Base-by-base conservation (phyloP, 2,329 filamentous ascomycete species). In the Clarireedia sp. region DNA sequence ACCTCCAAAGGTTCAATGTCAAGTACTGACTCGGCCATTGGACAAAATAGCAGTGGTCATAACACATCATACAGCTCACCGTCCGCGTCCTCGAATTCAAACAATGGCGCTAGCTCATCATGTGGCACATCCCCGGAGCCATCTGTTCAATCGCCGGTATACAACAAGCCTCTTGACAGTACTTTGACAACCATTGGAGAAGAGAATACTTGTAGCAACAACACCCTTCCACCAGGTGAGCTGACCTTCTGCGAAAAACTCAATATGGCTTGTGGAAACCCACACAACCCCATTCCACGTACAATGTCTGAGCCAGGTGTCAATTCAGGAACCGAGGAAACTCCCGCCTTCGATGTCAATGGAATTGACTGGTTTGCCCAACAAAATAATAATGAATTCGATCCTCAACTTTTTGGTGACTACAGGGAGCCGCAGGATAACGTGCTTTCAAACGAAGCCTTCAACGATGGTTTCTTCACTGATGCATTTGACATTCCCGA, bases 361-460 rank as follows among this genome's bases (percentile, higher is more conserved):
- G 80, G 81, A 62, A 68, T 90, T 64, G 85, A 89, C 68, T 91
- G 86, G 81, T 75, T 94, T 49, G 80, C 84, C 40, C 85, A 86
- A 64, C 88, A 95, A 68, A 92, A 90, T 64, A 85, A 86, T 56
- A 89, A 89, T 55, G 83, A 87, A 60, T 96, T 97, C 65, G 91
- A 97, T 59, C 92, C 94, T 0, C 84, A 94, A 54, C 77, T 97
- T 4, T 97, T 96, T 69, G 89, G 87, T 53, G 89, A 90, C 64
- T 97, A 96, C 72, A 85, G 94, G 51, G 94, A 99, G 67, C 85
- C 90, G 0, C 89, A 95, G 66, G 87, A 90, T 56, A 92, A 86
- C 54, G 79, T 95, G 14, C 73, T 95, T 8, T 88, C 95, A 14
- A 58, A 56, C 16, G 61, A 66, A 43, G 51, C 59, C 24, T 90